Evolutionary conservation across 2,329 filamentous ascomycete species (phyloP).

Genomic region (Aspergillus chevalieri): DNA sequence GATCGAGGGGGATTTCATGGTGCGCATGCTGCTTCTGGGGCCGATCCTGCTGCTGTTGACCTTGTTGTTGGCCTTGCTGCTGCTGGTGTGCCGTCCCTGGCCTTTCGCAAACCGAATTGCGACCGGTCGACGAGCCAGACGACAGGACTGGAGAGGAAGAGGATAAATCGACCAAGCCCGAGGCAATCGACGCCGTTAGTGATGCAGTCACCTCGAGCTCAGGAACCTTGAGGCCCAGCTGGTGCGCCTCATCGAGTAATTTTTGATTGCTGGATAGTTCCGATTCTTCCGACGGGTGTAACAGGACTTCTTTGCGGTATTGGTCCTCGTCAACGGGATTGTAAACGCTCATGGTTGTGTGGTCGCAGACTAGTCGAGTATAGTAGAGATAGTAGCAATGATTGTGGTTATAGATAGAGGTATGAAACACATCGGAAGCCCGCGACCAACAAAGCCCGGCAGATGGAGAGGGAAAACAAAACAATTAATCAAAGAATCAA

Average conservation of each 20-base stretch:
- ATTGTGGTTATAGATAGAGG: too few species aligned
- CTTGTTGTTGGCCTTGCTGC: too few species aligned
- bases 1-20: conserved; percentile 16
- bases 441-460: too few species aligned
- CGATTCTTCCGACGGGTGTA: conserved; percentile 25
- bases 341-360: neutral
- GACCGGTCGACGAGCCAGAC: conserved; percentile 25
- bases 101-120: conserved; percentile 24
- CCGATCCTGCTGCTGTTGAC: neutral
- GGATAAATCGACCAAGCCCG: conserved; percentile 30
- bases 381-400: too few species aligned
- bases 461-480: too few species aligned
- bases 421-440: too few species aligned
- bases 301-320: conserved; percentile 35
- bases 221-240: conserved; percentile 31
- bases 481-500: too few species aligned
- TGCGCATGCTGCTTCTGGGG: neutral
- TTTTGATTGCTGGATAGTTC: conserved; percentile 34
- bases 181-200: conserved; percentile 30
- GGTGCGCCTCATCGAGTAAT: conserved; percentile 32
- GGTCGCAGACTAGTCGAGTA: too few species aligned
- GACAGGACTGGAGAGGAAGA: conserved; percentile 29
- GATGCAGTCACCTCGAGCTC: conserved; percentile 27
- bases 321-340: conserved; percentile 28
- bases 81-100: conserved; percentile 12